Evolutionary conservation across 148 eudicot species (phyloP), one percentile per base, ranked within the genome.

Genomic region (Camellia japonica): DNA sequence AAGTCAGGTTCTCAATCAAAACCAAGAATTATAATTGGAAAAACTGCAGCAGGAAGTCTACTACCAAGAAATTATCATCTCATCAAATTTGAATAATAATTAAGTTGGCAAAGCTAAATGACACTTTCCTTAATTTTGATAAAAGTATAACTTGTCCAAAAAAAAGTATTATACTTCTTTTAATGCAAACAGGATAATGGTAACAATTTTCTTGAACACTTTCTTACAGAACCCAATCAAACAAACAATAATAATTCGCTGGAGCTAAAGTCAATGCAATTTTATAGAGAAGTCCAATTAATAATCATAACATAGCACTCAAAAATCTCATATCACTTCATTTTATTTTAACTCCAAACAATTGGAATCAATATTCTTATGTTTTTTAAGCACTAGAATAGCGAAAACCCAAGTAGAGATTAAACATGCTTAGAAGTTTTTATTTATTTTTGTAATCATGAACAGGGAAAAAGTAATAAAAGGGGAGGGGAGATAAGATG

Each of bases 21-120:
- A 66, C 12, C 38, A 2, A 16, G 46, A 73, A 52, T 16, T 30
- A 19, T 4, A 80, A 44, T 60, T 12, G 1, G 38, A 58, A 62
- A 63, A 15, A 75, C 19, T 60, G 42, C 68, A 75, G 69, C 18
- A 61, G 8, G 79, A 76, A 64, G 14, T 55, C 70, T 12, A 7
- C 18, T 11, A 18, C 71, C 14, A 51, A 47, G 41, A 49, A 65
- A 49, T 65, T 63, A 6, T 9, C n/a, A 55, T 73, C 12, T 55
- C 47, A 73, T 38, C 15, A 73, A 54, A 38, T 55, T 6, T 2
- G 59, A 20, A 59, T 56, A 59, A 59, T 1, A 3, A 5, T 42
- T 11, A 61, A 49, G 52, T 49, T 49, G 52, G 23, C 68, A 41
- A 61, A 61, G 14, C 2, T n/a, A 44, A 13, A 13, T 5, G 6